Base-by-base conservation (phyloP, 169 alveolate species). In the Babesia divergens region DNA sequence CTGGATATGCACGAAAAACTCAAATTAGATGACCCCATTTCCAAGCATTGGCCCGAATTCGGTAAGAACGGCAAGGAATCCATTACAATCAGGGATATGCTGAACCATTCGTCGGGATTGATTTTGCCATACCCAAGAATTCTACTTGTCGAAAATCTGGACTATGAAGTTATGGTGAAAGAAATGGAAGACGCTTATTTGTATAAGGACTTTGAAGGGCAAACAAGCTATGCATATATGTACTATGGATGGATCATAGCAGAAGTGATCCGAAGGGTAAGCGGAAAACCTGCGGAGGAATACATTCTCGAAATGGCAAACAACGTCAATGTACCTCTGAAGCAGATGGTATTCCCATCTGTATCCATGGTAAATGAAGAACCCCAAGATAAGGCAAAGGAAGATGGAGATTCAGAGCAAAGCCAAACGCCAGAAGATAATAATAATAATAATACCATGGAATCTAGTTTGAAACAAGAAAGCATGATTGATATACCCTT, bases 211-310 rank as follows among this genome's bases (percentile, higher is more conserved):
- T 11, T n/a, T n/a, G 22, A 28, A 2, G 46, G 42, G n/a, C 53
- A 40, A n/a, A 66, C 75, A 3, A 44, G 34, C 35, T 77, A 77
- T 40, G 66, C 38, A 40, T 56, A 62, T 31, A n/a, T 66, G 22
- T 66, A 54, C 74, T 77, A 34, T 42, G 82, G 83, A 34, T 77
- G 75, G 74, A 67, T 77, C 13, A 49, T 77, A 56, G 71, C 82
- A 16, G 86, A 77, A 46, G 37, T 77, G 28, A 53, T 77, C 34
- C 71, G 81, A 16, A 38, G 86, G 18, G 76, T 69, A 26, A 77
- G 74, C 37, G 60, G 53, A 26, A 66, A 64, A 24, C 40, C 74
- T 18, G 22, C 53, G 18, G 86, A 77, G 52, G 76, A 62, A 62
- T 77, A 62, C 59, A 62, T 77, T 31, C 47, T 49, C 29, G 43